Base-by-base conservation (phyloP, 768 basidiomycete species). In the Suillus fuscotomentosus region DNA sequence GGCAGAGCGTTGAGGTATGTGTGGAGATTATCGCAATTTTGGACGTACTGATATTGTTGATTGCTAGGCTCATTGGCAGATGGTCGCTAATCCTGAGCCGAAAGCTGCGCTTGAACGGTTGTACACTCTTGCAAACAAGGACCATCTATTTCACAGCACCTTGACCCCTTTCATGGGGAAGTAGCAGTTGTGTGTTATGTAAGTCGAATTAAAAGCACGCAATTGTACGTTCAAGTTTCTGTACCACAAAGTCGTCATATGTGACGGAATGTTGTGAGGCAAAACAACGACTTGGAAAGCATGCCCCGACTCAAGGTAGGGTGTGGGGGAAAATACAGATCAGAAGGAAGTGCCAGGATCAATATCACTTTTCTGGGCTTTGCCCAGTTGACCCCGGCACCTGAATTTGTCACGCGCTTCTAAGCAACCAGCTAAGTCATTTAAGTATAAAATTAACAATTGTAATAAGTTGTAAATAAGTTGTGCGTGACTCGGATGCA, bases 1-100 rank as follows among this genome's bases (percentile, higher is more conserved):
- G 75, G 75, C 11, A 39, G 3, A 51, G 65, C 1, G 62, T 73
- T 7, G 69, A 75, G 73, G 73, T 74, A 47, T 10, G 74, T 61
- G 17, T 20, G 38, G 55, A 31, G 2, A 41, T 6, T 3, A 41
- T 41, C 5, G 9, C 10, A 4, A 27, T 41, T 41, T 50, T 17
- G 10, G 27, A 41, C 27, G n/a, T 50, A 3, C 24, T 62, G 43
- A 62, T 6, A 38, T 9, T 20, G 48, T 31, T 51, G 22, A 27
- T 22, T 14, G 10, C 2, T 59, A 74, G 74, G 70, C 62, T 36
- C 70, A 74, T 10, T 7, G 2, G 55, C 61, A 74, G 13, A 20
- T 43, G 11, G 42, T 17, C 5, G 55, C 56, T 17, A 59, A 65
- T 27, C 55, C 62, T 27, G 71, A 67, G 5, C 50, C 56, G 11